These are phyloP conservation scores for Begonia masoniana DNA, from an alignment of 306 rosid genomes.

Conservation along the genomic window DNA sequence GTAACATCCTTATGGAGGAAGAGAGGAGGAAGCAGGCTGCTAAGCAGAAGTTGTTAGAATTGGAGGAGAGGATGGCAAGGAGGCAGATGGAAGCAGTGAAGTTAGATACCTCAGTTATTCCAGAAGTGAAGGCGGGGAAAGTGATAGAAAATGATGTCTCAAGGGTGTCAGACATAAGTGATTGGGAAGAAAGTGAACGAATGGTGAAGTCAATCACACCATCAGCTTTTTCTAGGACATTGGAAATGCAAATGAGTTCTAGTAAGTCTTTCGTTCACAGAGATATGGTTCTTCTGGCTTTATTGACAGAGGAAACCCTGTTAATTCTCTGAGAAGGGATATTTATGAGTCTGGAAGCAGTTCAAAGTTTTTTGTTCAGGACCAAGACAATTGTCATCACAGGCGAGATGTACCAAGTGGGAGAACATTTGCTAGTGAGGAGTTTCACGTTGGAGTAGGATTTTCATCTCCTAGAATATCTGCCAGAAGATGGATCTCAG, in stretches of 20 bases:
- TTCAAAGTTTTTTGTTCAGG: constrained; percentile 40
- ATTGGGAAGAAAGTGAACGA: constrained; percentile 94
- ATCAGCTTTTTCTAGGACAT: constrained; percentile 63
- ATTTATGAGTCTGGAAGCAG: constrained; percentile 50
- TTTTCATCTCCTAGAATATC: constrained; percentile 40
- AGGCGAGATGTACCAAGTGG: constrained; percentile 45
- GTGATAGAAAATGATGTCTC: constrained; percentile 45
- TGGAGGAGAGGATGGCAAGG: constrained; percentile 88
- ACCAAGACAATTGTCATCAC: constrained; percentile 40
- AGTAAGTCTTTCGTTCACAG: constrained; percentile 38
- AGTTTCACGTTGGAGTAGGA: constrained; percentile 45
- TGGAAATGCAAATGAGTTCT: constrained; percentile 50
- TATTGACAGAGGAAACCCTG: constrained; percentile 53
- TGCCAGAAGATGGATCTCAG: constrained; percentile 40
- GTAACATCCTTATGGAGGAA: constrained; percentile 55
- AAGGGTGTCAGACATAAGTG: constrained; percentile 43
- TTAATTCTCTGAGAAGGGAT: constrained; percentile 72
- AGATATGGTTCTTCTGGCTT: constrained; percentile 34
- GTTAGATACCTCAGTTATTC: constrained; percentile 17
- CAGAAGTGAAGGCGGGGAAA: constrained; percentile 36
- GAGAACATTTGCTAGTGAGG: constrained; percentile 52
- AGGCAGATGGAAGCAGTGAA: constrained; percentile 53
- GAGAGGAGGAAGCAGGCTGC: constrained; percentile 94
- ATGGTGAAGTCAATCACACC: constrained; percentile 78
- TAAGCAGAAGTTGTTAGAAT: constrained; percentile 72